Evolutionary conservation across 1,284 basidiomycete species (phyloP).

Genomic region (Sanghuangporus sanghuang): DNA sequence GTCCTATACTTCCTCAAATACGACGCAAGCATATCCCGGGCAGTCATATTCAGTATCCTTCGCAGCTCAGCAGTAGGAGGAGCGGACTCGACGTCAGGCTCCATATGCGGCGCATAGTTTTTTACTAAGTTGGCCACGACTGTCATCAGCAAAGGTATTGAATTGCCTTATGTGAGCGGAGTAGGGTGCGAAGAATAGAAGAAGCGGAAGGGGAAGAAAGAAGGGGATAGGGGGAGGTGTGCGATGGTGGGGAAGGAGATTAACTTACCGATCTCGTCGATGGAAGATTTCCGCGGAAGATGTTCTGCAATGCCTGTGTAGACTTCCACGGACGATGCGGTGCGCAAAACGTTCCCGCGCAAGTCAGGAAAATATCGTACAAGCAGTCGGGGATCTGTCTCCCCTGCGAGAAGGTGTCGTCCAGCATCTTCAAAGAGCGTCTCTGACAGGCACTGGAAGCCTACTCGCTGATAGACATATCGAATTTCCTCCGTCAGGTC

Average conservation of each 20-base stretch:
- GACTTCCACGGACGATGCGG: slow-evolving; percentile 45
- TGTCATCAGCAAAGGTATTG: slow-evolving; percentile 56
- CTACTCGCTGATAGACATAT: slow-evolving; percentile 75
- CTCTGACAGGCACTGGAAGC: slow-evolving; percentile 65
- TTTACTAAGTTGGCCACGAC: slow-evolving; percentile 83
- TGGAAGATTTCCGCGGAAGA: slow-evolving; percentile 55
- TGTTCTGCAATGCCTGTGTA: slow-evolving; percentile 64
- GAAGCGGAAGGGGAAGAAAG: slow-evolving; percentile 18
- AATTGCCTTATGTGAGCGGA: slow-evolving; percentile 20
- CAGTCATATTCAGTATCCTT: slow-evolving; percentile 51
- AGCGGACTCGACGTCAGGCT: slow-evolving; percentile 64
- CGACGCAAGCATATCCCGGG: slow-evolving; percentile 60
- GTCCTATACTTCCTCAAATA: slow-evolving; percentile 52
- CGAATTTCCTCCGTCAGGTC: slow-evolving; percentile 49
- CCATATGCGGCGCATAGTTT: slow-evolving; percentile 83
- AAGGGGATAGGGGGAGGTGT: slow-evolving; percentile 19
- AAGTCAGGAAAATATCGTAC: slow-evolving; percentile 74
- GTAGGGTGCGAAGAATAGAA: slow-evolving; percentile 22
- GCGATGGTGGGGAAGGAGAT: slow-evolving; percentile 15
- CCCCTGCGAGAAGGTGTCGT: slow-evolving; percentile 64
- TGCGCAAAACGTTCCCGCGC: slow-evolving; percentile 49
- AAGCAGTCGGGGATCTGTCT: slow-evolving; percentile 70
- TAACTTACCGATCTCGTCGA: slow-evolving; percentile 73
- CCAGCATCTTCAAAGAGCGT: slow-evolving; percentile 76
- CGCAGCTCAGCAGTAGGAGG: slow-evolving; percentile 64